Evolutionary conservation across 768 basidiomycete species (phyloP), one percentile per base, ranked within the genome.

Genomic region (Ephemerocybe angulata): DNA sequence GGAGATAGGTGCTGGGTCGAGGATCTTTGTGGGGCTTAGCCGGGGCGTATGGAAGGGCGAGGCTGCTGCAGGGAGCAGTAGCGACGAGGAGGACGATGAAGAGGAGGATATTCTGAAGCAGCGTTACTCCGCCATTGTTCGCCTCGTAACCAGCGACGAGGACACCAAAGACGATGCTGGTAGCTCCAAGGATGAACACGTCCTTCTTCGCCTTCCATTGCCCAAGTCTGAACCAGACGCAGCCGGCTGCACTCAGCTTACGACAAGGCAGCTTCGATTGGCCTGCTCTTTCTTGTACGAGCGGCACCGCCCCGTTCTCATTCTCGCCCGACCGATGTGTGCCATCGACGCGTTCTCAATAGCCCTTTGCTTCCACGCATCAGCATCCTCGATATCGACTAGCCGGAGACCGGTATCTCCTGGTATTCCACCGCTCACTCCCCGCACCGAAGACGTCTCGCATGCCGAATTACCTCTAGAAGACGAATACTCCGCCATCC

Each of bases 11-110:
- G 3, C 25, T 17, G 50, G 37, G 31, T 50, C 48, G 48, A 35
- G 31, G 29, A 29, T 50, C 11, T 50, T 50, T 19, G 48, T 50
- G 8, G 48, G 48, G 48, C 15, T 50, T 5, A 50, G 48, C 21
- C n/a, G 31, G 11, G 13, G 25, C 47, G 47, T n/a, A 33, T 61
- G 27, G 55, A 58, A 21, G 57, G 58, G 33, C 55, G 52, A 22
- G 56, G 41, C 49, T 37, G 50, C 19, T 4, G n/a, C n/a, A n/a
- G 40, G 37, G 44, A 40, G 7, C 13, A 51, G 27, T 4, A 21
- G 48, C 24, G 37, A 37, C 21, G 22, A 25, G n/a, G 53, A 41
- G 21, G 21, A 21, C 2, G 40, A 44, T 37, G 52, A 58, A n/a
- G 30, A 29, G 35, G 55, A 49, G 49, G 42, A 50, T 19, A 19